A percentile compares a stretch with the other conserved stretches of the same genome.
These are phyloP conservation scores for Meyerozyma guilliermondii DNA, from an alignment of 1,139 yeast species.

Conservation along the genomic window DNA sequence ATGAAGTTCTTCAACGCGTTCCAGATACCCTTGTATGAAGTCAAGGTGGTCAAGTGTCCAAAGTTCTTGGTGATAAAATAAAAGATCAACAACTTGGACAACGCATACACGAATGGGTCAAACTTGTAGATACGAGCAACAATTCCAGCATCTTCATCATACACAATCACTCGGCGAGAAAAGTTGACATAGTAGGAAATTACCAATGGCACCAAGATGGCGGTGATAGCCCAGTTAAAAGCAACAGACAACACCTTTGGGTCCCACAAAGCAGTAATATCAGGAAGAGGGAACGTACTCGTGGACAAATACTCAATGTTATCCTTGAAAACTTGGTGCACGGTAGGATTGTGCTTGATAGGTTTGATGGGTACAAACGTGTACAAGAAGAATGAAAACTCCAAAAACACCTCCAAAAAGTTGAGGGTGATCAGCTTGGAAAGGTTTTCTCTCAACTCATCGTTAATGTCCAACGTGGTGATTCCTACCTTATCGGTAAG, in stretches of 20 bases:
- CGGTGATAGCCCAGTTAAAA: conserved; percentile 35
- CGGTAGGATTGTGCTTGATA: conserved; percentile 30
- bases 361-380: conserved; percentile 35
- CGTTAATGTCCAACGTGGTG: conserved; percentile 37
- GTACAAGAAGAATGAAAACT: conserved; percentile 31
- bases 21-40: conserved; percentile 28
- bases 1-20: conserved; percentile 33
- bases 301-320: conserved; percentile 24
- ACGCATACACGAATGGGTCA: conserved; percentile 58
- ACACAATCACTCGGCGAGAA: conserved; percentile 37
- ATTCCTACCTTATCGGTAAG: conserved; percentile 37
- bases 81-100: conserved; percentile 43
- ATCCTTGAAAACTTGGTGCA: conserved; percentile 37
- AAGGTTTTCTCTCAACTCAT: conserved; percentile 44
- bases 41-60: conserved; percentile 16
- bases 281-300: conserved; percentile 27
- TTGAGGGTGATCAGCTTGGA: conserved; percentile 46
- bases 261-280: conserved; percentile 29
- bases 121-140: conserved; percentile 40
- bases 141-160: conserved; percentile 19
- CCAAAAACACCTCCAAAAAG: conserved; percentile 35
- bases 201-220: conserved; percentile 41
- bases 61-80: conserved; percentile 34
- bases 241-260: conserved; percentile 27
- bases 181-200: conserved; percentile 51